Base-by-base conservation (phyloP, 495 filamentous ascomycete species). In the Lepidopterella palustris region DNA sequence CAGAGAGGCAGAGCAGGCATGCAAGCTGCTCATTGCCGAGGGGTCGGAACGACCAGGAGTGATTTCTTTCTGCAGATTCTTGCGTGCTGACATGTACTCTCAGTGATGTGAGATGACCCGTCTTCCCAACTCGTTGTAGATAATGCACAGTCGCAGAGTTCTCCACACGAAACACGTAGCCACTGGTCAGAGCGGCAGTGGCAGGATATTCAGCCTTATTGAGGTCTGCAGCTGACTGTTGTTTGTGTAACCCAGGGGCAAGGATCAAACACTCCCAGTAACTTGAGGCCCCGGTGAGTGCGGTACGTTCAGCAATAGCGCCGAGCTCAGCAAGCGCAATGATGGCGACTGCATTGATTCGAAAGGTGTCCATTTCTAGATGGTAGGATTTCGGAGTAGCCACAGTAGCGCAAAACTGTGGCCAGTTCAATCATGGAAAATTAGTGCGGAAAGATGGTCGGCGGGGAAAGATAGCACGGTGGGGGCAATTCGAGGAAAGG, bases 201-300 rank as follows among this genome's bases (percentile, higher is more conserved):
- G 65, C 65, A 27, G 68, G 68, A 48, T 68, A 70, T 53, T 70
- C 68, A 29, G 64, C 68, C 20, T 50, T 49, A 59, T 72, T 74
- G 26, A 76, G 60, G 21, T 70, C 68, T 6, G 69, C 28, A 2
- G 80, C 82, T 4, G 73, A 66, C 62, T 85, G 83, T 60, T 85
- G 81, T 51, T 77, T 77, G 71, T 86, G 83, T 45, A 85, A 62
- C 2, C 82, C 82, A 0, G 84, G 84, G 15, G 78, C 80, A 0
- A 86, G 73, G 24, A 84, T 66, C 4, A 86, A 68, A 20, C 68
- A 69, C 66, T 86, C 84, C 0, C 82, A 66, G 64, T 76, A 76
- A 4, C 72, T 72, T 0, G 79, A 73, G 1, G 74, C 77, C 45
- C 83, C 82, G 2, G 76, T 78, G 26, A 83, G 72, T 15, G 74